Conservation (phyloP, 1,284 basidiomycete genomes). For the Caloboletus firmus region DNA sequence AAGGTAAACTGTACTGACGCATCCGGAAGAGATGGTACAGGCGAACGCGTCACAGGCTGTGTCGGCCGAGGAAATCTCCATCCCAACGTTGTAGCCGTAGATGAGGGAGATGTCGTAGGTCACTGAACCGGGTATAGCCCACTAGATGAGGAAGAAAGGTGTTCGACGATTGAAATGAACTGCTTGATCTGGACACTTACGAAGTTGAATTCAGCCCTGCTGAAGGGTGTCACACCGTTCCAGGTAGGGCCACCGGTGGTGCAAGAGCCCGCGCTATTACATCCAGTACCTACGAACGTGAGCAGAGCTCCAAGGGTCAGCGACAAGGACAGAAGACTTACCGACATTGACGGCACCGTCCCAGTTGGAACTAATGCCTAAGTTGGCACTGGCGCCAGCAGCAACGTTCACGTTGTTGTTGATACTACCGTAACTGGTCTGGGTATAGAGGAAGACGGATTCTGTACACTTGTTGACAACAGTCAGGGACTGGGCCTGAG, state of each 20-base stretch:
- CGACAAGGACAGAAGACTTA: slow-evolving; percentile 10
- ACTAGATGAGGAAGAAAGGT: slow-evolving; percentile 12
- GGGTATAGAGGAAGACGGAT: slow-evolving; percentile 33
- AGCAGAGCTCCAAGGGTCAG: background rate
- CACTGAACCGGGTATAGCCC: slow-evolving; percentile 32
- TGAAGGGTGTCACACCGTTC: slow-evolving; percentile 35
- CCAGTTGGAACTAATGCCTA: slow-evolving; percentile 37
- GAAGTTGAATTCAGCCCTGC: slow-evolving; percentile 36
- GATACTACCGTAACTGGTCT: slow-evolving; percentile 32
- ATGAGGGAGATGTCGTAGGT: slow-evolving; percentile 40
- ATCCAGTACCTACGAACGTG: slow-evolving; percentile 32
- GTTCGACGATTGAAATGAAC: background rate
- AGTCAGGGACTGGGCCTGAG: slow-evolving; percentile 33
- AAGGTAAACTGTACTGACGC: slow-evolving; percentile 18
- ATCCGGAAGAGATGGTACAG: slow-evolving; percentile 32
- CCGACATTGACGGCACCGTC: slow-evolving; percentile 37
- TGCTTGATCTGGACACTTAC: slow-evolving; percentile 1
- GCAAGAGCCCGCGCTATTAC: slow-evolving; percentile 25
- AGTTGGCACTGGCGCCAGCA: slow-evolving; percentile 24
- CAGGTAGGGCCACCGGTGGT: slow-evolving; percentile 35
- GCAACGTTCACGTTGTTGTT: slow-evolving; percentile 28
- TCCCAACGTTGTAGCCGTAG: slow-evolving; percentile 40
- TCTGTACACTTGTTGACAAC: slow-evolving; percentile 33
- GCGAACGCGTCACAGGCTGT: slow-evolving; percentile 29
- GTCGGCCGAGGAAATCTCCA: slow-evolving; percentile 37